Percentiles rank a stretch among this genome's conserved stretches.
phyloP scores from a whole-genome alignment of 768 basidiomycete genomes.

The Dentipellis fragilis region DNA sequence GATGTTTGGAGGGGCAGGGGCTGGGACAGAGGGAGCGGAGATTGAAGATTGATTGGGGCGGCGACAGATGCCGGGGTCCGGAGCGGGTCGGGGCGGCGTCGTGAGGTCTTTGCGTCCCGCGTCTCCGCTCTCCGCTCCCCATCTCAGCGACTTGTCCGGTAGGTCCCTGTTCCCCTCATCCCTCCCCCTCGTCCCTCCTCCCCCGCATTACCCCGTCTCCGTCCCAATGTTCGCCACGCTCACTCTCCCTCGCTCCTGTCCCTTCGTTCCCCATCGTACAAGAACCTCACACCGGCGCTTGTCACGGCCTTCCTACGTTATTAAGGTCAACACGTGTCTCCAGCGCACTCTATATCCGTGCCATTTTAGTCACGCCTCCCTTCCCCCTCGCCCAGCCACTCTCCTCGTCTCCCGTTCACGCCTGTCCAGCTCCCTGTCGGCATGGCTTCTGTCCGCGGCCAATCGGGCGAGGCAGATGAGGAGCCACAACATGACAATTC shows the following conservation, averaged over 20 bases:
- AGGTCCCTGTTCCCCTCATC: background rate
- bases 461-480: conserved; percentile 29
- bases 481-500: conserved; percentile 15
- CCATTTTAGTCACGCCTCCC: conserved; percentile 11
- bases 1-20: conserved; percentile 1
- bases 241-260: background rate
- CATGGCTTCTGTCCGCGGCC: conserved; percentile 13
- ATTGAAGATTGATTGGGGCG: no score
- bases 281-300: conserved; percentile 5
- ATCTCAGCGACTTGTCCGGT: conserved; percentile 14
- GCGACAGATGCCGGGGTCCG: background rate
- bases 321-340: background rate
- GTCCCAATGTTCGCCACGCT: background rate
- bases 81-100: background rate
- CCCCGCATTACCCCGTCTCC: no score
- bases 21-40: background rate
- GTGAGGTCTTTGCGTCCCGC: conserved; percentile 7
- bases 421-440: conserved; percentile 6
- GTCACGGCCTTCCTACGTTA: background rate
- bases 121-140: conserved; percentile 11
- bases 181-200: no score
- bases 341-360: background rate
- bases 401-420: conserved; percentile 9
- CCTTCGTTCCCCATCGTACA: background rate
- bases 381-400: conserved; percentile 7